Conservation (phyloP, 768 basidiomycete genomes). For the Lactarius tabidus region DNA sequence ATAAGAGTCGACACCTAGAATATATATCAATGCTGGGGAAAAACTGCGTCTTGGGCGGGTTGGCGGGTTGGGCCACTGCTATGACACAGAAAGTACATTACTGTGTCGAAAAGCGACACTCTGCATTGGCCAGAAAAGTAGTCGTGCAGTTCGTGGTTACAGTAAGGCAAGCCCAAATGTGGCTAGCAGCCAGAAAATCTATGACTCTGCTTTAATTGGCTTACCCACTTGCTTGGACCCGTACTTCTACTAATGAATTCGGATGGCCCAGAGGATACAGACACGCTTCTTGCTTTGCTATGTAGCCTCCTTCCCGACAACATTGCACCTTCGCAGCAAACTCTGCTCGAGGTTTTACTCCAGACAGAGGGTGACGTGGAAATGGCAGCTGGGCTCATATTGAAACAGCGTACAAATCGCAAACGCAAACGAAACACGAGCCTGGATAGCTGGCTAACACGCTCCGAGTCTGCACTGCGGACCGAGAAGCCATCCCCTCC, state of each 20-base stretch:
- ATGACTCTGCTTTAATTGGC: no score
- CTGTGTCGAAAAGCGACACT: no score
- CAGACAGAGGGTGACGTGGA: constrained; percentile 22
- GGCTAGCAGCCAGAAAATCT: no score
- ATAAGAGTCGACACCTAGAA: no score
- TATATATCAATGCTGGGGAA: no score
- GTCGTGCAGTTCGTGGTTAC: no score
- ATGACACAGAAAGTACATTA: no score
- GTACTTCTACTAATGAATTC: neutral
- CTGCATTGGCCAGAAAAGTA: no score
- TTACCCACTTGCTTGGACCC: no score
- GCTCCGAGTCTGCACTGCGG: constrained; percentile 26
- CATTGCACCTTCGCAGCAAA: constrained; percentile 12
- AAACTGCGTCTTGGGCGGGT: no score
- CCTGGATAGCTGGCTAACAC: constrained; percentile 54
- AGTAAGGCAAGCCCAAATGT: no score
- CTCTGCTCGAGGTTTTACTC: constrained; percentile 23
- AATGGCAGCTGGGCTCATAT: constrained; percentile 15
- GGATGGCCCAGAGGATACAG: constrained; percentile 20
- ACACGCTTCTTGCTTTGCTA: constrained; percentile 25
- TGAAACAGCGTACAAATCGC: neutral
- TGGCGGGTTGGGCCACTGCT: no score
- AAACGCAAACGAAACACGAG: constrained; percentile 48
- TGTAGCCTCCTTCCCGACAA: constrained; percentile 22
- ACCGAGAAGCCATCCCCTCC: neutral